Conservation (phyloP, 331 rosid genomes). For the Malus hybrid region DNA sequence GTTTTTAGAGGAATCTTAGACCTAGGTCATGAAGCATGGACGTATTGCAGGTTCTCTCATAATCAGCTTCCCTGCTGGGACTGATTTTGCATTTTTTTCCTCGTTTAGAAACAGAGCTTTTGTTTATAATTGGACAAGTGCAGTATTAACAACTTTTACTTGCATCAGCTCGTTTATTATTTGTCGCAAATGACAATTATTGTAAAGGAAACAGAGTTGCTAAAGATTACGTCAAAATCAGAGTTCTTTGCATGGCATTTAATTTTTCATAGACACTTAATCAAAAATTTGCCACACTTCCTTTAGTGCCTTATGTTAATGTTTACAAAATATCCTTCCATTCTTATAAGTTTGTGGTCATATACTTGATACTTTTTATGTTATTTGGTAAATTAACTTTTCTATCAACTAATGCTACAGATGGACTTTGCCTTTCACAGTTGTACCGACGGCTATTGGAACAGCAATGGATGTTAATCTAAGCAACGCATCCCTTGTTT, state of each 20-base stretch:
- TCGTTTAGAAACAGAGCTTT: background rate
- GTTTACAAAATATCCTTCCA: background rate
- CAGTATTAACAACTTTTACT: background rate
- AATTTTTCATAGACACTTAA: background rate
- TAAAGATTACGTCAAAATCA: background rate
- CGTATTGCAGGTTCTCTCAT: no score
- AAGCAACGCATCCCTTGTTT: constrained; percentile 97
- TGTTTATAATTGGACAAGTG: background rate
- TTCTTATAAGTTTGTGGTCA: constrained; percentile 2
- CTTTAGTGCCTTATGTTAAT: background rate
- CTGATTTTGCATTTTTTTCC: background rate
- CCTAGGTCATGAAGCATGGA: no score
- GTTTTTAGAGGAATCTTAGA: no score
- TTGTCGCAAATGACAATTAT: background rate
- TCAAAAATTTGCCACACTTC: no score
- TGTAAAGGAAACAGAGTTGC: background rate
- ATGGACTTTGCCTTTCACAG: constrained; percentile 99
- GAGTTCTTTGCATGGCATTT: background rate
- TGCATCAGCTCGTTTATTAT: background rate
- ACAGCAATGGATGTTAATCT: constrained; percentile 91
- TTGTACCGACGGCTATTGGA: constrained; percentile 98
- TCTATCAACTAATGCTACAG: constrained; percentile 99
- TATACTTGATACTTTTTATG: background rate
- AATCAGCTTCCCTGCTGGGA: background rate
- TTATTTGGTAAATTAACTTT: constrained; percentile 54